Evolutionary conservation across 2,329 filamentous ascomycete genomes (phyloP), one percentile per base, ranked within the genome.

Genomic region (Aspergillus sp.): DNA sequence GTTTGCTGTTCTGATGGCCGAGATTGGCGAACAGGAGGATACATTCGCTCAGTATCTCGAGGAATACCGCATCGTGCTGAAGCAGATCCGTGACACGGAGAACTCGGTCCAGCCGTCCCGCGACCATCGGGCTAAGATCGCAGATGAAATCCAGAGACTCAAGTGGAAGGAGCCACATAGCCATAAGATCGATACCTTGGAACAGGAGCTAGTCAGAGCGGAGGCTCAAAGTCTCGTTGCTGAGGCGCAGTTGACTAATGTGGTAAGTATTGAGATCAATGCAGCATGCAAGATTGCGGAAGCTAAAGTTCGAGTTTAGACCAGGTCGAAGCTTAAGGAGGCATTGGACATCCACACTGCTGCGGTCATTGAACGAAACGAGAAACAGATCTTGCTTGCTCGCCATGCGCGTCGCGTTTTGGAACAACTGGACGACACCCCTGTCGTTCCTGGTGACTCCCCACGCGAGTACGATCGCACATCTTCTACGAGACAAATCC

Each of bases 161-260:
- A 97, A 96, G 83, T 85, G 89, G 77, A 97, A 95, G 81, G 95
- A 98, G 78, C 92, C 93, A 6, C 86, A 90, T 73, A 96, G 89
- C 72, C 83, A 90, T 30, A 90, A 87, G 74, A 81, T 98, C 58
- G 88, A 92, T 38, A 89, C 89, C 21, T 84, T 98, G 57, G 95
- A 99, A 82, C 95, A 99, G 81, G 95, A 98, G 82, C 87, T 99
- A 56, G 93, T 99, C 56, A 85, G 95, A 66, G 93, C 94, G 23
- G 95, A 99, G 82, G 95, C 95, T 3, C 93, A 98, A 82, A 96
- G 92, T 71, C 80, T 99, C 61, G 95, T 99, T 53, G 95, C 95
- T 1, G 95, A 99, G 79, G 95, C 95, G 21, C 95, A 99, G 78
- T 83, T 99, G 75, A 94, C 90, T 72, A 99, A 99, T 76, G 88